These are phyloP conservation scores for Pseudogymnoascus sp. DNA, from an alignment of 2,329 filamentous ascomycete genomes.

Conservation along the genomic window DNA sequence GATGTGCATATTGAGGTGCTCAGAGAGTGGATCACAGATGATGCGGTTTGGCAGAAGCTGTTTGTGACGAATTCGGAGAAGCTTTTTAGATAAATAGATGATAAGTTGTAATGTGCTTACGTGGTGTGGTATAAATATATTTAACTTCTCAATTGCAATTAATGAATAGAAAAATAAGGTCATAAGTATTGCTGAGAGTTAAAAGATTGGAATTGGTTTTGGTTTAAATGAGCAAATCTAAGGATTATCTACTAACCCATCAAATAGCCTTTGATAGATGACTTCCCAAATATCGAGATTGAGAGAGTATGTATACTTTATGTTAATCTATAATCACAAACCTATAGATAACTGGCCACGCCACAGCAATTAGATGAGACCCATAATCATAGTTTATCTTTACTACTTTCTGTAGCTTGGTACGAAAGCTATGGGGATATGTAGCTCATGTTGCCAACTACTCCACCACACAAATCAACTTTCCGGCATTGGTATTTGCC, in stretches of 20 bases:
- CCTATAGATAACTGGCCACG: neutral
- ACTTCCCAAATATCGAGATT: neutral
- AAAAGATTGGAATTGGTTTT: no score
- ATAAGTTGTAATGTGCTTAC: neutral
- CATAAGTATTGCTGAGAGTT: neutral
- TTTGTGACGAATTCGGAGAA: slow-evolving; percentile 18
- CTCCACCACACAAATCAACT: slow-evolving; percentile 54
- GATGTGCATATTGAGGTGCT: slow-evolving; percentile 16
- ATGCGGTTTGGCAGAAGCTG: slow-evolving; percentile 18
- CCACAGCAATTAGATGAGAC: neutral
- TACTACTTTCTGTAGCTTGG: neutral
- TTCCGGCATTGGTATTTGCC: slow-evolving; percentile 62
- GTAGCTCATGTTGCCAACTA: slow-evolving; percentile 15
- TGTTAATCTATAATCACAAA: neutral
- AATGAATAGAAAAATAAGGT: neutral
- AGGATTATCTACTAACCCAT: neutral
- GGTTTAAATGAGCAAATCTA: neutral
- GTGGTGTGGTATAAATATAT: neutral
- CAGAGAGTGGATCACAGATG: slow-evolving; percentile 19
- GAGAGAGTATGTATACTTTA: neutral
- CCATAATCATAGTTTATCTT: neutral
- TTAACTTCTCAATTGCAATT: no score
- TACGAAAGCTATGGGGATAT: neutral
- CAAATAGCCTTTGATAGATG: neutral
- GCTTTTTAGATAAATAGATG: slow-evolving; percentile 16